phyloP scores from a whole-genome alignment of 768 basidiomycete species.

The Galerina marginata region DNA sequence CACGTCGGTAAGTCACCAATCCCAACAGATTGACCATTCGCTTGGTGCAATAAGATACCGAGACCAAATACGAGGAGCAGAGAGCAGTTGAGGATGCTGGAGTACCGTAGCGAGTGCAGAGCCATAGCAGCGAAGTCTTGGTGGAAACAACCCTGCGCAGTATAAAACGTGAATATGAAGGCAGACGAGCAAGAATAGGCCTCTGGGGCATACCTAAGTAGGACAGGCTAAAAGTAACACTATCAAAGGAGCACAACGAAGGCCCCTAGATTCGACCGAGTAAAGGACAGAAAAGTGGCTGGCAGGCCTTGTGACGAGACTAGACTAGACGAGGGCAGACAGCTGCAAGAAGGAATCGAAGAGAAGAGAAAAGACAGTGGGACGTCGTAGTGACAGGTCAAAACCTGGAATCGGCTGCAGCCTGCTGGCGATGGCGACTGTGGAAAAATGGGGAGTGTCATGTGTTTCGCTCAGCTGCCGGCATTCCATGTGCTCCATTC shows the following conservation, averaged over 20 bases:
- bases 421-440: background rate
- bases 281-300: conserved; percentile 7
- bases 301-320: background rate
- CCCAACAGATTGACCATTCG: background rate
- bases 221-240: background rate
- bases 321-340: background rate
- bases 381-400: background rate
- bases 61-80: background rate
- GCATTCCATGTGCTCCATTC: conserved; percentile 1
- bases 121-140: no score
- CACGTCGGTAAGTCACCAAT: conserved; percentile 4
- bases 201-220: background rate
- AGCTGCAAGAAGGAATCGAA: conserved; percentile 2
- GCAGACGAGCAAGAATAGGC: background rate
- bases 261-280: conserved; percentile 2
- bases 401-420: background rate
- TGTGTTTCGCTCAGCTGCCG: conserved; percentile 4
- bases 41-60: background rate
- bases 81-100: background rate
- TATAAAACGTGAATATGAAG: background rate
- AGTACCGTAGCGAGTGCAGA: background rate
- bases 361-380: background rate
- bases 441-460: background rate
- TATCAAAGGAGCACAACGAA: background rate
- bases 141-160: no score